A percentile compares a stretch with the other conserved stretches of the same genome.
Evolutionary conservation across 1,284 basidiomycete genomes (phyloP).

Genomic region (Boletellus dicymbophilus): DNA sequence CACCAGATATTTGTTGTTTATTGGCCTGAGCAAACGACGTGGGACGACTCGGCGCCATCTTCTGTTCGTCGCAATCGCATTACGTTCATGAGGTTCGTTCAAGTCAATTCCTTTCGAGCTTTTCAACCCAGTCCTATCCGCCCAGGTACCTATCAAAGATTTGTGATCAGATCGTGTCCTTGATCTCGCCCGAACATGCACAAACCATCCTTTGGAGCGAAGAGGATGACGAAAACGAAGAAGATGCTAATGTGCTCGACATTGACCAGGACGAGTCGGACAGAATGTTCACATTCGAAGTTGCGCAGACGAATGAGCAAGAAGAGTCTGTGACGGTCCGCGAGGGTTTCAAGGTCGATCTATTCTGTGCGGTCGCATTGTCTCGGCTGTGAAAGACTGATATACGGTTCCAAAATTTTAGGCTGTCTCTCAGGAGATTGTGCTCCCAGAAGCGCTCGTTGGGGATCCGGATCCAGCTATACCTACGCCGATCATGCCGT

Average conservation of each 20-base stretch:
- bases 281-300: constrained; percentile 55
- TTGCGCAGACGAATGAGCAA: constrained; percentile 57
- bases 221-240: constrained; percentile 31
- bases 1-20: constrained; percentile 49
- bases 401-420: background rate
- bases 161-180: constrained; percentile 49
- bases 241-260: constrained; percentile 24
- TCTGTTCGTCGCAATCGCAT: constrained; percentile 52
- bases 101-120: background rate
- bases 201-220: constrained; percentile 45
- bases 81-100: constrained; percentile 60
- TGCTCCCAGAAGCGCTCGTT: background rate
- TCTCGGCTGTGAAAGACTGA: background rate
- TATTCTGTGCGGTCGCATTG: background rate
- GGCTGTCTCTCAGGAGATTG: constrained; percentile 20
- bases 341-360: constrained; percentile 43
- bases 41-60: constrained; percentile 50
- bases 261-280: constrained; percentile 43
- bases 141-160: constrained; percentile 57
- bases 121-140: background rate
- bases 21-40: constrained; percentile 64
- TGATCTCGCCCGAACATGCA: constrained; percentile 49
- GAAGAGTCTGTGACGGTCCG: constrained; percentile 48
- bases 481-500: constrained; percentile 17
- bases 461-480: constrained; percentile 17